Evolutionary conservation across 371 early-diverging fungal species (phyloP).

Genomic region (Blakeslea trispora): DNA sequence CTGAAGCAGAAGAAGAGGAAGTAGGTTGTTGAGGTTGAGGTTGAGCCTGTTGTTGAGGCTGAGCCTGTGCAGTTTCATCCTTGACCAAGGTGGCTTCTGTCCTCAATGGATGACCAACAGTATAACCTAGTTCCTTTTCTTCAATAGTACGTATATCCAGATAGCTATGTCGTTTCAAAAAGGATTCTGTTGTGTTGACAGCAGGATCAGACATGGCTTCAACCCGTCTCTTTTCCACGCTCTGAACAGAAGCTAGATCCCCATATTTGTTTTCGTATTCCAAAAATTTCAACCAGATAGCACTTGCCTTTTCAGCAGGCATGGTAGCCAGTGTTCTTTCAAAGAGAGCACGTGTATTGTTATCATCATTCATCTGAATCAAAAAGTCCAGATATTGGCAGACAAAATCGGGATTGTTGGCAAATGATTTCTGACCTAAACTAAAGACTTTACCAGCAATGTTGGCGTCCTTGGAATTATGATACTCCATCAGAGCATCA

Average conservation of each 20-base stretch:
- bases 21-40: conserved; percentile 7
- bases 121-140: conserved; percentile 55
- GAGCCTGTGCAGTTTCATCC: neutral
- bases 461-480: conserved; percentile 79
- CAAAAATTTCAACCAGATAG: conserved; percentile 81
- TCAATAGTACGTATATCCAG: conserved; percentile 61
- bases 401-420: conserved; percentile 73
- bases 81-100: neutral
- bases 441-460: conserved; percentile 94
- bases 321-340: conserved; percentile 78
- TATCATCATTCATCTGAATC: conserved; percentile 88
- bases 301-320: conserved; percentile 69
- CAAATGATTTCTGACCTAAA: conserved; percentile 79
- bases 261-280: conserved; percentile 89
- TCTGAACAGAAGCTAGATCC: conserved; percentile 73
- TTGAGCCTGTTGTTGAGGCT: conserved; percentile 2
- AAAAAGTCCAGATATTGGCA: conserved; percentile 85
- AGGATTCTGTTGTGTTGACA: conserved; percentile 47
- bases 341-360: conserved; percentile 87
- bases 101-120: conserved; percentile 6
- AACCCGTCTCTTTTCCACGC: conserved; percentile 73
- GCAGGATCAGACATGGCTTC: conserved; percentile 59
- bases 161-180: conserved; percentile 69
- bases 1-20: conserved; percentile 6
- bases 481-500: conserved; percentile 92